Conservation (phyloP, 179 eudicot genomes). For the Actinidia arguta region DNA sequence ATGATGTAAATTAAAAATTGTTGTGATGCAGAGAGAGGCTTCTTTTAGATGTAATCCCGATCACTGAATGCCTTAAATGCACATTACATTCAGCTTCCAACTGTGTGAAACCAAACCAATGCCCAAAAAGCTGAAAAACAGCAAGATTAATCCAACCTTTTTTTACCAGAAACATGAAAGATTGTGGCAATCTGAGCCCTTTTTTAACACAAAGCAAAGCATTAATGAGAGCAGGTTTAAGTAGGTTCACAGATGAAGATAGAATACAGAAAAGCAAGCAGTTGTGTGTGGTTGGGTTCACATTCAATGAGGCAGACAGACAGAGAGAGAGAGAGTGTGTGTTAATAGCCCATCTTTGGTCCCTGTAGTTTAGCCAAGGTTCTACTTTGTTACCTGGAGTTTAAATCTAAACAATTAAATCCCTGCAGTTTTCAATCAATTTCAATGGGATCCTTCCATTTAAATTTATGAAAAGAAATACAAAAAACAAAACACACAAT, state of each 20-base stretch:
- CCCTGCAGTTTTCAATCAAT: no score
- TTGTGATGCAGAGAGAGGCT: no score
- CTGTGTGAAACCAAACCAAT: constrained; percentile 7
- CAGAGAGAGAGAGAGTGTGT: no score
- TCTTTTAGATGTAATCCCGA: not conserved
- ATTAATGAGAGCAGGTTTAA: constrained; percentile 3
- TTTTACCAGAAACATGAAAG: not conserved
- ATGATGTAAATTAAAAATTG: no score
- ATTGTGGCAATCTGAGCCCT: not conserved
- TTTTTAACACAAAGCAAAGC: not conserved
- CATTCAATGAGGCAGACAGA: constrained; percentile 23
- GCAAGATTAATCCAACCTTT: not conserved
- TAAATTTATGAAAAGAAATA: no score
- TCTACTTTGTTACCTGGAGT: no score
- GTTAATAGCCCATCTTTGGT: no score
- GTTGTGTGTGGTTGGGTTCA: constrained; percentile 37
- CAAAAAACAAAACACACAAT: no score
- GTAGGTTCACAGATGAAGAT: constrained; percentile 17
- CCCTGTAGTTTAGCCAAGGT: no score
- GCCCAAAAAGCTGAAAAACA: not conserved
- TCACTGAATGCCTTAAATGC: not conserved
- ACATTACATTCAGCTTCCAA: not conserved
- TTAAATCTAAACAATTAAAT: no score
- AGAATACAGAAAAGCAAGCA: constrained; percentile 8
- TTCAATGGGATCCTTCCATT: no score